Evolutionary conservation across 2,329 filamentous ascomycete genomes (phyloP).

Genomic region (Monascus ruber): DNA sequence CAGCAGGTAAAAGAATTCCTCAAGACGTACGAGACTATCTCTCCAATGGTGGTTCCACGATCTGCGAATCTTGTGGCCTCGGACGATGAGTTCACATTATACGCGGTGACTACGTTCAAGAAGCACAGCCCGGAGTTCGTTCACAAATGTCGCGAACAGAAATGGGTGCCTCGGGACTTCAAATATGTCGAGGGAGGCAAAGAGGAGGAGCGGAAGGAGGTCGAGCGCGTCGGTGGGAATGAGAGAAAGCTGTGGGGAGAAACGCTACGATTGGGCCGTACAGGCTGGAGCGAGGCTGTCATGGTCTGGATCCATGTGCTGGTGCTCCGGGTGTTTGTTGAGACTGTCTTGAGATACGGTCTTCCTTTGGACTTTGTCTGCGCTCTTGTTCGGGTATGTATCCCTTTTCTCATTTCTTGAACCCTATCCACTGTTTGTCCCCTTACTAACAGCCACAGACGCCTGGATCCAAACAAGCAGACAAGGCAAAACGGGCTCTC

Average conservation of each 20-base stretch:
- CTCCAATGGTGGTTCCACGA: conserved; percentile 86
- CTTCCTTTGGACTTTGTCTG: conserved; percentile 82
- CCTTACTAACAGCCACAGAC: conserved; percentile 43
- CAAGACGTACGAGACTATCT: conserved; percentile 74
- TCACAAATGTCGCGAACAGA: conserved; percentile 81
- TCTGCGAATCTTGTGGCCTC: conserved; percentile 68
- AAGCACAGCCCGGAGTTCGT: conserved; percentile 80
- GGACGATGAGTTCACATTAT: conserved; percentile 83
- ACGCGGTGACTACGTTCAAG: conserved; percentile 85
- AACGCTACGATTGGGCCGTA: conserved; percentile 71
- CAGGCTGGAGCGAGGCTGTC: conserved; percentile 90
- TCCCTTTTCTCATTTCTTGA: not conserved
- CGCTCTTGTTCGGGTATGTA: conserved; percentile 67
- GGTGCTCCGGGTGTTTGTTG: conserved; percentile 85
- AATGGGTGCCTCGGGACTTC: conserved; percentile 92
- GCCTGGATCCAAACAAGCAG: conserved; percentile 59
- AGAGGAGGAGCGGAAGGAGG: conserved; percentile 79
- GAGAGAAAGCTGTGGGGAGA: conserved; percentile 91
- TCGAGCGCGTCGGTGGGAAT: conserved; percentile 69
- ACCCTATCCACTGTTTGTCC: conserved; percentile 1
- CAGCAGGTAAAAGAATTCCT: conserved; percentile 77
- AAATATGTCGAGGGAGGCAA: conserved; percentile 82
- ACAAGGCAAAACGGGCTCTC: conserved; percentile 67
- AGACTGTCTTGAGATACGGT: conserved; percentile 94
- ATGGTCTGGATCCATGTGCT: conserved; percentile 95